Evolutionary conservation across 257 asterid genomes (phyloP).

Genomic region (Anisodus tanguticus): DNA sequence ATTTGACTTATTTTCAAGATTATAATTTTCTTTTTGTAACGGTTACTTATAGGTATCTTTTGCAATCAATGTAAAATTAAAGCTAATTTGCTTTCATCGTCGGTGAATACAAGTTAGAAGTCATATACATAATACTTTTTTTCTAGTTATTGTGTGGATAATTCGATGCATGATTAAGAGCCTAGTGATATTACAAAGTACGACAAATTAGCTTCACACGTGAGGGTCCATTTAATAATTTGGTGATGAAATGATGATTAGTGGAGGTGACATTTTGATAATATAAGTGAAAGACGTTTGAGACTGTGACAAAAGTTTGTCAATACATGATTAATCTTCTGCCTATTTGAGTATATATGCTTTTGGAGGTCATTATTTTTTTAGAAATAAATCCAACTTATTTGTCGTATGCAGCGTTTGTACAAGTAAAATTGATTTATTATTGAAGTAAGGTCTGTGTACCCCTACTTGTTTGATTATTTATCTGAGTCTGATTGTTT

Average conservation of each 20-base stretch:
- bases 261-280: neutral
- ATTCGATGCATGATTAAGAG: neutral
- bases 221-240: slow-evolving; percentile 10
- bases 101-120: too few relatives aligned
- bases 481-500: too few relatives aligned
- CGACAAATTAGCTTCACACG: neutral
- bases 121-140: neutral
- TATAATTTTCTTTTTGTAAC: fast-evolving
- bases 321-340: neutral
- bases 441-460: too few relatives aligned
- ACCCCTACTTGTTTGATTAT: too few relatives aligned
- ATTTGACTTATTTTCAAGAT: neutral
- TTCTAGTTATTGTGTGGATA: neutral
- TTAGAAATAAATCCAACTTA: neutral
- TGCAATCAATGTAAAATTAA: too few relatives aligned
- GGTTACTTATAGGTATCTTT: neutral
- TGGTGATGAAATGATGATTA: slow-evolving; percentile 7
- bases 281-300: neutral
- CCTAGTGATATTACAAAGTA: neutral
- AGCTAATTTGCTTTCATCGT: too few relatives aligned
- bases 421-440: too few relatives aligned
- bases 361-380: neutral
- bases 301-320: neutral
- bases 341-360: neutral
- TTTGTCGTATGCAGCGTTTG: too few relatives aligned